Evolutionary conservation across 164 flowering plant genomes (phyloP).

Genomic region (Piper betle): DNA sequence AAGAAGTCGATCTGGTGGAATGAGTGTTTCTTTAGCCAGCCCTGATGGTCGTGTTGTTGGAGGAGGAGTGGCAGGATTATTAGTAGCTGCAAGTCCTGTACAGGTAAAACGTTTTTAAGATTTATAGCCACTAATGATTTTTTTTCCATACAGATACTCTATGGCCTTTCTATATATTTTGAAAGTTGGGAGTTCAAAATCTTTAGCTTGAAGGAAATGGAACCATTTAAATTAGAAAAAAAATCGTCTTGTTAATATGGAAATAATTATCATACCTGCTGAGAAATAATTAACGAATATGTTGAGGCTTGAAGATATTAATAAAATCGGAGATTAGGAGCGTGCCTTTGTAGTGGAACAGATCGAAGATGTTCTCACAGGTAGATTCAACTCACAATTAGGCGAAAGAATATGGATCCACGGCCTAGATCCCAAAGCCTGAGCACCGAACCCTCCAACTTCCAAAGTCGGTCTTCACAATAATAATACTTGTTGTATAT

Average conservation of each 20-base stretch:
- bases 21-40: constrained; percentile 96
- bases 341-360: no score
- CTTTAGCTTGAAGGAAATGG: not conserved
- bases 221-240: not conserved
- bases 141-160: not conserved
- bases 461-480: no score
- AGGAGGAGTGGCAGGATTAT: constrained; percentile 92
- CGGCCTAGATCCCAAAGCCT: no score
- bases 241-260: not conserved
- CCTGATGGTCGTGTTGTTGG: constrained; percentile 99
- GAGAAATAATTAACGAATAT: no score
- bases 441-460: no score
- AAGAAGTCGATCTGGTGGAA: constrained; percentile 90
- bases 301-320: no score
- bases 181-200: not conserved
- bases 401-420: no score
- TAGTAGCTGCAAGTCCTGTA: constrained; percentile 91
- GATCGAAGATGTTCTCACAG: no score
- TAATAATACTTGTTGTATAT: no score
- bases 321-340: no score
- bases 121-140: not conserved
- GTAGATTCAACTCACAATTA: no score
- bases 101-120: constrained; percentile 35
- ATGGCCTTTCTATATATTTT: not conserved
- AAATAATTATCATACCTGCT: no score